Evolutionary conservation across 768 basidiomycete genomes (phyloP).

Genomic region (Pholiota molesta): DNA sequence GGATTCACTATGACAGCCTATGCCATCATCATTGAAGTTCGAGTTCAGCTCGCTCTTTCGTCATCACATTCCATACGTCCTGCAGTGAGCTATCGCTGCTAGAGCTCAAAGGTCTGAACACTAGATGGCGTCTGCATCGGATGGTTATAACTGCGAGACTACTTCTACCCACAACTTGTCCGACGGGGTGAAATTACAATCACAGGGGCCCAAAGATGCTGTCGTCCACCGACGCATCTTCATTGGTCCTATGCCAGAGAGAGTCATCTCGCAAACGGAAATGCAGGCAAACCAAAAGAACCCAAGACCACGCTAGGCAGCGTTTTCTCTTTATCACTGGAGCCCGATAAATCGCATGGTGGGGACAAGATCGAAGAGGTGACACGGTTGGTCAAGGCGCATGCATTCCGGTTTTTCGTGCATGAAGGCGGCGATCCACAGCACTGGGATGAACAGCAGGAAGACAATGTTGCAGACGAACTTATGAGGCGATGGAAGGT

Average conservation of each 20-base stretch:
- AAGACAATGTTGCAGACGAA: slow-evolving; percentile 53
- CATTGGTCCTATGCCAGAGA: slow-evolving; percentile 78
- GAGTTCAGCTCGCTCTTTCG: neutral
- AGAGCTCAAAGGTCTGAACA: neutral
- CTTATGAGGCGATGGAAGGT: slow-evolving; percentile 64
- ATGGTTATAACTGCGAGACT: neutral
- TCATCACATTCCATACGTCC: neutral
- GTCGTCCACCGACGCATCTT: slow-evolving; percentile 55
- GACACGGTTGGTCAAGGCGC: slow-evolving; percentile 53
- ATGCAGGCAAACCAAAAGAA: slow-evolving; percentile 26
- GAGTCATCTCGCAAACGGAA: slow-evolving; percentile 46
- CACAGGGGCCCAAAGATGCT: neutral
- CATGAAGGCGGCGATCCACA: slow-evolving; percentile 63
- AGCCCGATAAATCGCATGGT: slow-evolving; percentile 28
- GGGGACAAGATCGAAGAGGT: slow-evolving; percentile 39
- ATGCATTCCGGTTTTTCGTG: slow-evolving; percentile 68
- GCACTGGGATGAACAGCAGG: slow-evolving; percentile 66
- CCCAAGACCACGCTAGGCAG: slow-evolving; percentile 28
- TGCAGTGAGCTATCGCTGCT: neutral
- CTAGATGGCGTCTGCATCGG: neutral
- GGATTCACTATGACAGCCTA: neutral
- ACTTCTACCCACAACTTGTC: neutral
- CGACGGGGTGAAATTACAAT: neutral
- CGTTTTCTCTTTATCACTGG: slow-evolving; percentile 24
- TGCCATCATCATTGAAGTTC: too few species aligned